phyloP scores from a whole-genome alignment of 140 eudicot species.

The Anethum foeniculum region DNA sequence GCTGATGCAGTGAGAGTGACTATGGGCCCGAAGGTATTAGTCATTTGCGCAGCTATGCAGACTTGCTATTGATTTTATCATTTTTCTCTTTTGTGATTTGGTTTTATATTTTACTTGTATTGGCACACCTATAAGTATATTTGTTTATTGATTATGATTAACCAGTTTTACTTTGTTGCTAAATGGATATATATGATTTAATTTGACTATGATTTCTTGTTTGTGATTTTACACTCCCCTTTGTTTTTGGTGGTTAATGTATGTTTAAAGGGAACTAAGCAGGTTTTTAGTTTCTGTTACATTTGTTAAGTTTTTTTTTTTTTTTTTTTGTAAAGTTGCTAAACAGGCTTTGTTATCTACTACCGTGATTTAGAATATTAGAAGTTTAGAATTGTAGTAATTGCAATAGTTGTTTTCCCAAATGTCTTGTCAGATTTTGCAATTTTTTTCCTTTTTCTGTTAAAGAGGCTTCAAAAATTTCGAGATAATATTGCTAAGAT shows the following conservation, averaged over 20 bases:
- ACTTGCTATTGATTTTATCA: neutral
- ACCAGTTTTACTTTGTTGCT: neutral
- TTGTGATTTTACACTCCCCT: neutral
- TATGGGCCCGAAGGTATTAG: conserved; percentile 75
- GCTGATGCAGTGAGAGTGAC: conserved; percentile 95
- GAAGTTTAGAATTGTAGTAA: neutral
- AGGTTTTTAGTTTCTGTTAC: neutral
- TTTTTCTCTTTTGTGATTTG: neutral
- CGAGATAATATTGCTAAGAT: neutral
- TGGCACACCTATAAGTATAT: no score
- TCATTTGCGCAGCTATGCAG: neutral
- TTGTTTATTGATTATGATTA: neutral
- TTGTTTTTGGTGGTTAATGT: neutral
- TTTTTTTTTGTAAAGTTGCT: neutral
- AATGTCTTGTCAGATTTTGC: neutral
- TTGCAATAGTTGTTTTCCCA: neutral
- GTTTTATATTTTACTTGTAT: neutral
- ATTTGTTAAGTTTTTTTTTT: no score
- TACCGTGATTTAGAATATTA: neutral
- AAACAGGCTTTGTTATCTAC: neutral
- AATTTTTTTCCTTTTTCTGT: neutral
- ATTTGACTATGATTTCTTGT: neutral
- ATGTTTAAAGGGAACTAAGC: neutral
- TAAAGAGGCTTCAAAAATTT: neutral
- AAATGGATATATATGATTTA: neutral